Evolutionary conservation across 345 rosid genomes (phyloP).

Genomic region (Salix udensis): DNA sequence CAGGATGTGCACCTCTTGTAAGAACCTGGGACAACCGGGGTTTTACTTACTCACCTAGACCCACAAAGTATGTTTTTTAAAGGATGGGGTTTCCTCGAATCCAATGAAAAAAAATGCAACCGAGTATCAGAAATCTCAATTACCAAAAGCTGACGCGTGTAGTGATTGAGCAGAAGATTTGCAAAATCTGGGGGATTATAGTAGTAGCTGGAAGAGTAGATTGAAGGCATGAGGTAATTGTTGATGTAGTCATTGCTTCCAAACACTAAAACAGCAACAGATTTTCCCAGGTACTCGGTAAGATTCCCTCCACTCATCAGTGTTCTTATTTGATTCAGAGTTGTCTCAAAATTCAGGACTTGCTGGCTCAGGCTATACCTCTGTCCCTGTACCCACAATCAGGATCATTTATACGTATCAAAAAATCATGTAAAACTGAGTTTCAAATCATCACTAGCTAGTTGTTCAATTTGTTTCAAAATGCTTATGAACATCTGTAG

Average conservation of each 20-base stretch:
- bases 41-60: too few relatives aligned
- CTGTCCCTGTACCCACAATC: slow-evolving; percentile 10
- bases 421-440: neutral
- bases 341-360: slow-evolving; percentile 25
- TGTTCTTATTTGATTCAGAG: slow-evolving; percentile 15
- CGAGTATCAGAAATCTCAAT: neutral
- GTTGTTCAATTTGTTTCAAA: too few relatives aligned
- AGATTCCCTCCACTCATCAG: slow-evolving; percentile 31
- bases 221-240: slow-evolving; percentile 43
- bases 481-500: neutral
- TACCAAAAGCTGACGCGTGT: slow-evolving; percentile 22
- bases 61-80: too few relatives aligned
- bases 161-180: slow-evolving; percentile 35
- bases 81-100: too few relatives aligned
- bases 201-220: slow-evolving; percentile 33
- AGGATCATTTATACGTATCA: neutral
- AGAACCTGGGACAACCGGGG: too few relatives aligned
- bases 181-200: slow-evolving; percentile 39
- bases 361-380: slow-evolving; percentile 51
- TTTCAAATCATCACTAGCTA: neutral
- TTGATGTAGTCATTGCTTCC: slow-evolving; percentile 54
- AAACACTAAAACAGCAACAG: slow-evolving; percentile 47
- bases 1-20: too few relatives aligned
- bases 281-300: slow-evolving; percentile 42
- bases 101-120: too few relatives aligned